Conservation (phyloP, 805 yeast genomes). For the Candida ascalaphidarum region DNA sequence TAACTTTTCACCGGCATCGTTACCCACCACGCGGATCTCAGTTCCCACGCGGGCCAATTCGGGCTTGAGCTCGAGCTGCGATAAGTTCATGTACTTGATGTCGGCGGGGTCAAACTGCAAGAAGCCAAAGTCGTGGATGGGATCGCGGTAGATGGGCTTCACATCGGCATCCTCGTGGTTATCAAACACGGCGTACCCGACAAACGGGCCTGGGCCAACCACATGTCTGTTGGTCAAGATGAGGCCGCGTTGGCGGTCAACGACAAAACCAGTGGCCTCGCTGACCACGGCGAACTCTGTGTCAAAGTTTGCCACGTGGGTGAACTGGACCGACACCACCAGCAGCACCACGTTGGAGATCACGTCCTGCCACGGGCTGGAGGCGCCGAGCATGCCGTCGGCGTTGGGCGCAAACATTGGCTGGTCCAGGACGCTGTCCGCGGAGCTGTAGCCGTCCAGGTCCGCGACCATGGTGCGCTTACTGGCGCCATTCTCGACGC, state of each 20-base stretch:
- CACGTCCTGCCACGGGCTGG: constrained; percentile 60
- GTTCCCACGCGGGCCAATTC: constrained; percentile 85
- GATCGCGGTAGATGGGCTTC: constrained; percentile 81
- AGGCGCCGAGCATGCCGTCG: no score
- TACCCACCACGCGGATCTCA: constrained; percentile 91
- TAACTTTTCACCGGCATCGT: constrained; percentile 92
- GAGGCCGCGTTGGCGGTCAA: constrained; percentile 72
- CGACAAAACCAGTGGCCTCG: constrained; percentile 95
- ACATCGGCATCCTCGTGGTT: constrained; percentile 92
- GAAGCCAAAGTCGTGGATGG: constrained; percentile 93
- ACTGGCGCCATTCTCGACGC: constrained; percentile 1
- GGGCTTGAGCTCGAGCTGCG: constrained; percentile 62
- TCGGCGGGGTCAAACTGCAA: constrained; percentile 64
- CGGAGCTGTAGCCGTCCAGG: constrained; percentile 6
- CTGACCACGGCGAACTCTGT: constrained; percentile 73
- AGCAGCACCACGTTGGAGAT: constrained; percentile 74
- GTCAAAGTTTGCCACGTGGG: constrained; percentile 82
- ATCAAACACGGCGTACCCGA: constrained; percentile 86
- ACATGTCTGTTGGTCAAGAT: constrained; percentile 91
- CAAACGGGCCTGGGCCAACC: constrained; percentile 91
- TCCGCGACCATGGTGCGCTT: constrained; percentile 2
- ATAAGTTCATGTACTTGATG: constrained; percentile 67
- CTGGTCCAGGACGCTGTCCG: no score
- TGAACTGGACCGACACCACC: constrained; percentile 84
- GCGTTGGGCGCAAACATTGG: no score